These are phyloP conservation scores for Dactylellina leptospora DNA, from an alignment of 2,329 filamentous ascomycete genomes.

Conservation along the genomic window DNA sequence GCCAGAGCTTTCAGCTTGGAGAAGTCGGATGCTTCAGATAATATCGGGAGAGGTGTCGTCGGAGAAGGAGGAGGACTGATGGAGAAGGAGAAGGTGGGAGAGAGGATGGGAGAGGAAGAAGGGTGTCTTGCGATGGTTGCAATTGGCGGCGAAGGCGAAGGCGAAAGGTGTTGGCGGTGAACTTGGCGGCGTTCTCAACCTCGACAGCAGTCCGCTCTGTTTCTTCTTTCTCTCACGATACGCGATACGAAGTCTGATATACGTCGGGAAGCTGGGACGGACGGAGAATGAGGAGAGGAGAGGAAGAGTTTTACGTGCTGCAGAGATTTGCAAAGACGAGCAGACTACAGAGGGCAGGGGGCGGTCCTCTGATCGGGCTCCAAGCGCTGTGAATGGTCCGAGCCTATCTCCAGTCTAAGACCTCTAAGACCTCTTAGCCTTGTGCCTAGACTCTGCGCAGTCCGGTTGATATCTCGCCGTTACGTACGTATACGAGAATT, in stretches of 20 bases:
- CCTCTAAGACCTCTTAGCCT: slow-evolving; percentile 28
- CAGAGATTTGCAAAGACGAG: too few relatives aligned
- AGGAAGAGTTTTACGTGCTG: too few relatives aligned
- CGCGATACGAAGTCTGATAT: too few relatives aligned
- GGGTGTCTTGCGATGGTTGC: slow-evolving; percentile 7
- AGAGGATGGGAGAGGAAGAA: not conserved
- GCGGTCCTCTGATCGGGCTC: slow-evolving; percentile 22
- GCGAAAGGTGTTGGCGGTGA: slow-evolving; percentile 7
- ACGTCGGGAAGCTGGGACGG: not conserved
- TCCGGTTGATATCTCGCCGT: slow-evolving; percentile 25
- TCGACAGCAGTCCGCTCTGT: not conserved
- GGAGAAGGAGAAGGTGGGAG: not conserved
- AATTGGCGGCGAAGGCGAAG: not conserved
- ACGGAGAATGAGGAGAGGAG: not conserved
- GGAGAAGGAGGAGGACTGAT: slow-evolving; percentile 14
- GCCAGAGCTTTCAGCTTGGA: slow-evolving; percentile 5
- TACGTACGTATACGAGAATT: not conserved
- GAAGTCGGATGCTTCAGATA: not conserved
- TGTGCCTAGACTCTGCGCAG: slow-evolving; percentile 35
- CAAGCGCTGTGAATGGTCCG: slow-evolving; percentile 43
- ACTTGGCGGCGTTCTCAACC: too few relatives aligned
- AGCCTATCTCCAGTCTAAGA: too few relatives aligned
- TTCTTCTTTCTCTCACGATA: not conserved
- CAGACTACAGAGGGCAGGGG: slow-evolving; percentile 20
- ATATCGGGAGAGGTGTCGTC: not conserved